Evolutionary conservation across 768 basidiomycete species (phyloP).

Genomic region (Royoungia palumana): DNA sequence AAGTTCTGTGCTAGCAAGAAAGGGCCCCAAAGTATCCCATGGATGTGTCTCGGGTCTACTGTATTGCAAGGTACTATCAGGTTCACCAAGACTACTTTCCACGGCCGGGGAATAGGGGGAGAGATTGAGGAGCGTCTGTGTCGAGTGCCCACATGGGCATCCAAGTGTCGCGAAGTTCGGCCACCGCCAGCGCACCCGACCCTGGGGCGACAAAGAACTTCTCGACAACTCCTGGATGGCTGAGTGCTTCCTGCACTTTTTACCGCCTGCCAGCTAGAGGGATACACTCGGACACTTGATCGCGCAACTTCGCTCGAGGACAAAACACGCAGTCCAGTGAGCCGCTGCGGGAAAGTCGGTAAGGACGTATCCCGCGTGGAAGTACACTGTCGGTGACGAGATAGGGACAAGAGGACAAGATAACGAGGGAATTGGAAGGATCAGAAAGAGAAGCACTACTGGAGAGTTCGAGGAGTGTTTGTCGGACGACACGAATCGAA

Average conservation of each 20-base stretch:
- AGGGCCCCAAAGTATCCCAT: no score
- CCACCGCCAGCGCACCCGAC: constrained; percentile 32
- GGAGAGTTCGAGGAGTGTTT: constrained; percentile 70
- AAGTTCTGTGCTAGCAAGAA: no score
- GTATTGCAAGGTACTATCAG: no score
- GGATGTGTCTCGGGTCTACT: no score
- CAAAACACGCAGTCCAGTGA: constrained; percentile 71
- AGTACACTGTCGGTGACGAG: constrained; percentile 88
- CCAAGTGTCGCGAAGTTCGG: constrained; percentile 68
- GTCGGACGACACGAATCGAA: constrained; percentile 68
- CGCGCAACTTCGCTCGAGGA: constrained; percentile 76
- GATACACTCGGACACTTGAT: constrained; percentile 93
- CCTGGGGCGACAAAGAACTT: constrained; percentile 53
- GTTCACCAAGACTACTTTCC: constrained; percentile 5
- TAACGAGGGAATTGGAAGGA: constrained; percentile 41
- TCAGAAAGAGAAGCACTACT: constrained; percentile 51
- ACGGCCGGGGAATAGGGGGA: background rate
- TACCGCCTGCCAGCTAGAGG: constrained; percentile 92
- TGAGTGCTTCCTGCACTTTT: constrained; percentile 93
- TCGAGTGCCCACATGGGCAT: constrained; percentile 86
- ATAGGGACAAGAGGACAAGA: no score
- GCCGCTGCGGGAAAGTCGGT: constrained; percentile 65
- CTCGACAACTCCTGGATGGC: constrained; percentile 69
- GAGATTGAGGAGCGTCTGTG: constrained; percentile 3
- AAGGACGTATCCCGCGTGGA: constrained; percentile 85